phyloP scores from a whole-genome alignment of 208 protist species.

The Endotrypanum monterogeii region DNA sequence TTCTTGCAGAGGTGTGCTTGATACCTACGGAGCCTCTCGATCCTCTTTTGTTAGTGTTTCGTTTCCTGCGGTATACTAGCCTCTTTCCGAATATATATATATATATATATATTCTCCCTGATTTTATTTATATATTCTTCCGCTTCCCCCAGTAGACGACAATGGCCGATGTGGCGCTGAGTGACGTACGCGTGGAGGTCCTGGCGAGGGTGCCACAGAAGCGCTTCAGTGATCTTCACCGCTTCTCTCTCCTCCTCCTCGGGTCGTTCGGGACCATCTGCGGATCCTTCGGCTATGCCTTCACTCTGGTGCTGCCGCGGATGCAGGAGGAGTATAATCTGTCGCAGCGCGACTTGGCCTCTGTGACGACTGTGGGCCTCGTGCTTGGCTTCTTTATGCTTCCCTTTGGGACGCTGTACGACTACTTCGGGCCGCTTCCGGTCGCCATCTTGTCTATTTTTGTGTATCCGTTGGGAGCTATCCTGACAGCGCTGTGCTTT shows the following conservation, averaged over 20 bases:
- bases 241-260: slow-evolving; percentile 46
- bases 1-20: too few species aligned
- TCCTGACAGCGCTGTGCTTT: slow-evolving; percentile 50
- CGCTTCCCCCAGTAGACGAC: background rate
- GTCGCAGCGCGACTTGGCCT: slow-evolving; percentile 52
- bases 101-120: background rate
- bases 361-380: slow-evolving; percentile 50
- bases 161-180: background rate
- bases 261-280: slow-evolving; percentile 45
- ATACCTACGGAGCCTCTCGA: too few species aligned
- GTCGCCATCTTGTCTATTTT: slow-evolving; percentile 36
- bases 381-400: slow-evolving; percentile 42
- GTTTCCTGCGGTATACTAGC: too few species aligned
- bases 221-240: slow-evolving; percentile 32
- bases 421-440: slow-evolving; percentile 53
- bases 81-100: background rate
- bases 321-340: slow-evolving; percentile 55
- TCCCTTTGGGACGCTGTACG: slow-evolving; percentile 49
- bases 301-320: slow-evolving; percentile 44
- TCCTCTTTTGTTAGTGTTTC: too few species aligned
- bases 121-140: background rate
- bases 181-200: background rate
- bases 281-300: slow-evolving; percentile 53
- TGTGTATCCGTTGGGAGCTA: slow-evolving; percentile 25
- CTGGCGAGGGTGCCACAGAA: slow-evolving; percentile 22